Base-by-base conservation (phyloP, 2,329 filamentous ascomycete species). In the Diaporthe velutina region DNA sequence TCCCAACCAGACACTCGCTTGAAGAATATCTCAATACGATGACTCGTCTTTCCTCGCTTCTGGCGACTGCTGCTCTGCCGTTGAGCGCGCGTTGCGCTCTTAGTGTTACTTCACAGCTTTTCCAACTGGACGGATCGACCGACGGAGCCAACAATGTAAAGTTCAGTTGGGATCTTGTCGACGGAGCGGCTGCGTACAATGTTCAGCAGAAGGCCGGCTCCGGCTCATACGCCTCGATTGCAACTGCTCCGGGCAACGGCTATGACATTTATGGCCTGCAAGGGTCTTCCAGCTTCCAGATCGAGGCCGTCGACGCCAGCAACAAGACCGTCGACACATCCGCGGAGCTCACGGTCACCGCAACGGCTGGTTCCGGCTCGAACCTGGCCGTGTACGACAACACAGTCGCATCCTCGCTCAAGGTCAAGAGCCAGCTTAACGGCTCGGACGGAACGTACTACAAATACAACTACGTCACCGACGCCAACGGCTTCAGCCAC, bases 391-490 rank as follows among this genome's bases (percentile, higher is more conserved):
- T 42, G 5, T 61, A 61, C 38, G 38, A 61, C 58, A 61, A 61
- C 8, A 42, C 58, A 15, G 15, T 42, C 35, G 35, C 58, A 12
- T 61, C 58, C 58, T 42, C 58, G 58, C 58, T 61, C 35, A 61
- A 61, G 35, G n/a, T 61, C 58, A 61, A 61, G 58, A 42, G 58
- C 38, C 28, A 61, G n/a, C 35, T 61, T 6, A 30, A 61, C n/a
- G 58, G 38, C 58, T 30, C 35, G n/a, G 58, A 61, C 38, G 58
- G 58, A 42, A 61, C 58, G 15, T 42, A 61, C 58, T 61, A 61
- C 38, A 61, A 5, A 7, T 42, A 61, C 38, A 30, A 5, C 9
- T 61, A 61, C n/a, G 35, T 61, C 7, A 61, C 58, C 6, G 58
- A 61, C 38, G 35, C 58, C 38, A 28, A 61, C n/a, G 58, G 58